phyloP scores from a whole-genome alignment of 179 eudicot species.

The Corrigiola litoralis region DNA sequence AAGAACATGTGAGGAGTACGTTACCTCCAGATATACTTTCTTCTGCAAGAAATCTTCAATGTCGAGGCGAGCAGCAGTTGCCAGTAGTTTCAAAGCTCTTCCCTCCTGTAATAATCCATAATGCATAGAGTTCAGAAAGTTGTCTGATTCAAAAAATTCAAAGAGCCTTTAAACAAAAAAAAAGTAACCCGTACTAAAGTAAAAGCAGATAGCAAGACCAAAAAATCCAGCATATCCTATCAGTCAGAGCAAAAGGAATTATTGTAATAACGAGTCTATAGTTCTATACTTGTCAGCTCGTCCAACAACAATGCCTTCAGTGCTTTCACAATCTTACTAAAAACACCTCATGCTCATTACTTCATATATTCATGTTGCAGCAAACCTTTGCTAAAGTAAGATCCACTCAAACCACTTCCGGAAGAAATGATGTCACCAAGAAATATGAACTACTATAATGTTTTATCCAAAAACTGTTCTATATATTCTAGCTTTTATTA shows the following conservation, averaged over 20 bases:
- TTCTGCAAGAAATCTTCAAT: conserved; percentile 98
- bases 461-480: neutral
- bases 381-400: too few species aligned
- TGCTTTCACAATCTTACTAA: too few species aligned
- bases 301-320: too few species aligned
- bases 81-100: conserved; percentile 79
- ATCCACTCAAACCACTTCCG: neutral
- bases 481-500: neutral
- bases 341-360: too few species aligned
- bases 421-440: neutral
- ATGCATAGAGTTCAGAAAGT: neutral
- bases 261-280: too few species aligned
- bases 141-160: neutral
- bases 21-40: conserved; percentile 87
- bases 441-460: neutral
- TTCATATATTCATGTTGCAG: too few species aligned
- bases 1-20: neutral
- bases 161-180: too few species aligned
- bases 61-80: conserved; percentile 95
- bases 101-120: conserved; percentile 58
- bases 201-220: neutral
- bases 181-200: too few species aligned
- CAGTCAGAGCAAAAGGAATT: too few species aligned
- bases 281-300: too few species aligned
- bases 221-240: neutral